A percentile compares a stretch with the other conserved stretches of the same genome.
Conservation (phyloP, 257 asterid species). For the Prunella vulgaris region DNA sequence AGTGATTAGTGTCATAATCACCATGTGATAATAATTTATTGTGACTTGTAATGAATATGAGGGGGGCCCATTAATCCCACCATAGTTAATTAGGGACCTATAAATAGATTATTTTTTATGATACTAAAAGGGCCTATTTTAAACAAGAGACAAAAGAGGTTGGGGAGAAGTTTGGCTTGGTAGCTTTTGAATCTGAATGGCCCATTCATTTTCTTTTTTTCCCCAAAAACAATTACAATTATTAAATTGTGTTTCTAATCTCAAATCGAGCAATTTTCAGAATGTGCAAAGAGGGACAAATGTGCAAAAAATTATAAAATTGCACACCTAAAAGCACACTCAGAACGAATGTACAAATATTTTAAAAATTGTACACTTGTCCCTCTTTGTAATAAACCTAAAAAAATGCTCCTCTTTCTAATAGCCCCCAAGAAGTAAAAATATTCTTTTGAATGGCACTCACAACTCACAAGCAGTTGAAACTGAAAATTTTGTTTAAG, state of each 20-base stretch:
- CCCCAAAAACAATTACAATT: not conserved
- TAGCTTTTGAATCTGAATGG: slow-evolving; percentile 5
- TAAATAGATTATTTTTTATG: slow-evolving; percentile 24
- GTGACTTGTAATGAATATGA: not conserved
- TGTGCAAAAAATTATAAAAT: no score
- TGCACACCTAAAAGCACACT: no score
- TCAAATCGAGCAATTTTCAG: not conserved
- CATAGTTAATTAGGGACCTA: slow-evolving; percentile 6
- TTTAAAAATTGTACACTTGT: no score
- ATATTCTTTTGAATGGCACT: not conserved
- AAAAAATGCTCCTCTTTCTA: no score
- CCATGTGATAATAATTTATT: not conserved
- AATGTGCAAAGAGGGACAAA: no score
- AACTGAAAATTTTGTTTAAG: no score
- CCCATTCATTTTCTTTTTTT: slow-evolving; percentile 11
- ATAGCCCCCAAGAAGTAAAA: no score
- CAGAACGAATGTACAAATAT: no score
- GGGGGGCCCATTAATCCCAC: slow-evolving; percentile 18
- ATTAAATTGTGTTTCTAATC: not conserved
- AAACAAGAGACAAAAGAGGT: slow-evolving; percentile 21
- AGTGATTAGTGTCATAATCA: slow-evolving; percentile 15
- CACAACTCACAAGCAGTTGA: no score
- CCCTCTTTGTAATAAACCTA: no score
- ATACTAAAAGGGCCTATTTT: slow-evolving; percentile 8
- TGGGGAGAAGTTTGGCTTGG: not conserved